A percentile compares a stretch with the other conserved stretches of the same genome.
Evolutionary conservation across 768 basidiomycete species (phyloP).

Genomic region (Austroboletus eburneus): DNA sequence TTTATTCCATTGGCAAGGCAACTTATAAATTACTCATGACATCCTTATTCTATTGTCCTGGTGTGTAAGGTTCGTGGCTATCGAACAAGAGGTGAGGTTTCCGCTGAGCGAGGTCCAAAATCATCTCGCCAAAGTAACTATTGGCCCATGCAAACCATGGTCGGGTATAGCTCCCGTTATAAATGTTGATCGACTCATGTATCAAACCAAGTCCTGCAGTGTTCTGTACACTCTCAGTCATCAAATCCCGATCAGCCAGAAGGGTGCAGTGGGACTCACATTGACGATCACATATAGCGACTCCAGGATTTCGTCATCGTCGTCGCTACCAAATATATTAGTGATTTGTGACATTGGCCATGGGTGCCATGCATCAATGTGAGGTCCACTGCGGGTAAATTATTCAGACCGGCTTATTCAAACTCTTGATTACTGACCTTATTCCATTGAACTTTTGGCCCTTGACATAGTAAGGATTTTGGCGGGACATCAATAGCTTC

Average conservation of each 20-base stretch:
- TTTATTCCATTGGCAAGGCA: background rate
- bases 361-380: constrained; percentile 67
- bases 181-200: constrained; percentile 70
- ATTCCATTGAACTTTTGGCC: constrained; percentile 64
- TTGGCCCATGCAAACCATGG: constrained; percentile 85
- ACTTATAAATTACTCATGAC: too few relatives aligned
- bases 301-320: constrained; percentile 62
- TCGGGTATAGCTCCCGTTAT: constrained; percentile 56
- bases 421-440: constrained; percentile 45
- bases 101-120: constrained; percentile 68
- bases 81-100: constrained; percentile 69
- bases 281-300: constrained; percentile 65
- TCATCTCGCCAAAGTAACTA: constrained; percentile 81
- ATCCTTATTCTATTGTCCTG: constrained; percentile 44
- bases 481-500: constrained; percentile 52
- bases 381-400: constrained; percentile 53
- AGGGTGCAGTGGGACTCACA: constrained; percentile 36
- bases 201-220: constrained; percentile 73
- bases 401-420: background rate
- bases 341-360: constrained; percentile 85
- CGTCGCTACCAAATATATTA: constrained; percentile 68
- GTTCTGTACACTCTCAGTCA: constrained; percentile 43
- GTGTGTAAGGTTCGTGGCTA: constrained; percentile 50
- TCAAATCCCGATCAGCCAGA: background rate
- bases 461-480: constrained; percentile 67